Evolutionary conservation across 148 eudicot species (phyloP), one percentile per base, ranked within the genome.

Genomic region (Spergularia bocconei): DNA sequence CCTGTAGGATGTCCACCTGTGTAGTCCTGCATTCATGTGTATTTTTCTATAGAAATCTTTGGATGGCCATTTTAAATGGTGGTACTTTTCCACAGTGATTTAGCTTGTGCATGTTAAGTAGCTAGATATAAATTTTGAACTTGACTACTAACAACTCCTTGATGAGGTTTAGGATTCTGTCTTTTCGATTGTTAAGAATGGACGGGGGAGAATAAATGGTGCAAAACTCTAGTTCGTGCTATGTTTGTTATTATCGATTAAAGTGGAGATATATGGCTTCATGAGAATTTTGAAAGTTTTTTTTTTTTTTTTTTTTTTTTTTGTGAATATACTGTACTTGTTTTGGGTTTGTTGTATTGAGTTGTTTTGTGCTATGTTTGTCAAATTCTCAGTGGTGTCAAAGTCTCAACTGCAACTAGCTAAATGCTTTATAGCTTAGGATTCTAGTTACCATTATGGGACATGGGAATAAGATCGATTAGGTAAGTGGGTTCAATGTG

Each of bases 401-500:
- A 51, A 33, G 38, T 23, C 52, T 53, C 44, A 51, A 21, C 53
- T 63, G 16, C 6, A 56, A 61, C 64, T 29, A 61, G 38, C 38
- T 21, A 10, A 25, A 55, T 66, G 69, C 21, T 9, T 12, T 16
- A 54, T 76, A 56, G 41, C 70, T 51, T 56, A 75, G 44, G 63
- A 76, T 67, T 62, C 65, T 67, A 44, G 53, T 57, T 67, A 58
- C 71, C 72, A 67, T 63, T 47, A 57, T 44, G 63, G 48, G 56
- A 57, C 55, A 33, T 33, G 36, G 21, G 23, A 63, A 52, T 21
- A 54, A 10, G 36, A 19, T 36, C 25, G 48, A 47, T 62, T 23
- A 65, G 70, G 51, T 56, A 56, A 76, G 79, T 76, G 73, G 59
- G 64, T 47, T 67, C 79, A 59, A 62, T 23, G 29, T 55, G n/a